Conservation (phyloP, 139 green algal species). For the Tetraselmis striata region DNA sequence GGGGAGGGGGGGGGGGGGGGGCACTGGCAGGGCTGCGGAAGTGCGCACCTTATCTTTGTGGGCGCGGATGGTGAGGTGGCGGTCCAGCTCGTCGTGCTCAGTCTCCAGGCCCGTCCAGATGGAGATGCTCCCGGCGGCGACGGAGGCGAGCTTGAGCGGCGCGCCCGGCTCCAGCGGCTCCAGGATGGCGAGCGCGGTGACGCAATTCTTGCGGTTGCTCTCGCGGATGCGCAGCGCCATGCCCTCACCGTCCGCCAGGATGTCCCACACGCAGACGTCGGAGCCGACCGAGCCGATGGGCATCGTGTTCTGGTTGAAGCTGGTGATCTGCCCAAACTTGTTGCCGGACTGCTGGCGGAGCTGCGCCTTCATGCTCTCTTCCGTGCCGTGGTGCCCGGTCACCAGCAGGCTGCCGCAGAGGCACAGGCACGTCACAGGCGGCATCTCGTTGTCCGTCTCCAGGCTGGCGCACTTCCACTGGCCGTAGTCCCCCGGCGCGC, state of each 20-base stretch:
- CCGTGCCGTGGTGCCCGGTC: not conserved
- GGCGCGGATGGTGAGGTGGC: not conserved
- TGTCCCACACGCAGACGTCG: not conserved
- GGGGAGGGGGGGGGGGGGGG: not conserved
- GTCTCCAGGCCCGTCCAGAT: not conserved
- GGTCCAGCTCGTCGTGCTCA: not conserved
- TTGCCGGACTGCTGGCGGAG: not conserved
- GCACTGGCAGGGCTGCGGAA: not conserved
- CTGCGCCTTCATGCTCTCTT: not conserved
- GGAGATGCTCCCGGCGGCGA: not conserved
- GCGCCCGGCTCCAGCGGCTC: not conserved
- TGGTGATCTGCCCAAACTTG: not conserved
- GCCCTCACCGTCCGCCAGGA: not conserved
- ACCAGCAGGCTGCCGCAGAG: not conserved
- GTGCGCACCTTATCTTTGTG: not conserved
- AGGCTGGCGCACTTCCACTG: not conserved
- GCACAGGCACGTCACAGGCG: not conserved
- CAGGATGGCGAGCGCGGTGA: not conserved
- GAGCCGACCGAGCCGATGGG: not conserved
- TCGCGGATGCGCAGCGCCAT: not conserved
- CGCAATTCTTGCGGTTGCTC: not conserved
- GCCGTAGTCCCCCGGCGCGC: not conserved
- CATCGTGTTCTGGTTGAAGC: not conserved
- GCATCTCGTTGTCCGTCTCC: not conserved
- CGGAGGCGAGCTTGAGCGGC: not conserved